Conservation (phyloP, 345 rosid genomes). For the Ceriops zippeliana region DNA sequence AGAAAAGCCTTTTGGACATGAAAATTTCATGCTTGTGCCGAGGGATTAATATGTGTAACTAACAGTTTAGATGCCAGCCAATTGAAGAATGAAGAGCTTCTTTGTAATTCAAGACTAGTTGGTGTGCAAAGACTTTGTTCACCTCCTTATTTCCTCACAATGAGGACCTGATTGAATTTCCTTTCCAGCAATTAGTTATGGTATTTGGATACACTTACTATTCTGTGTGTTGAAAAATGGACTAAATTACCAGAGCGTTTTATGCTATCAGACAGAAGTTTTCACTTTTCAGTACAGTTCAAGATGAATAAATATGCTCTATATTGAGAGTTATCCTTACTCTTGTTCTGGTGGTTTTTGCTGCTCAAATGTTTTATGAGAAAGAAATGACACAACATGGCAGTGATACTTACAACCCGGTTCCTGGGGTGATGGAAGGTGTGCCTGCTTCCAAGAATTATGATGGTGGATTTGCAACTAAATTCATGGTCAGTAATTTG, state of each 20-base stretch:
- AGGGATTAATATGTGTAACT: not conserved
- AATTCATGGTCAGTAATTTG: constrained; percentile 65
- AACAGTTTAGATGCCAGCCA: not conserved
- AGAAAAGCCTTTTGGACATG: not conserved
- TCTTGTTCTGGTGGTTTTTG: not conserved
- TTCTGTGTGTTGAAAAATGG: not conserved
- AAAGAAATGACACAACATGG: constrained; percentile 13
- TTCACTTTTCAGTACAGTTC: not conserved
- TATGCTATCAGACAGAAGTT: constrained; percentile 1
- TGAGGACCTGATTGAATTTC: too few relatives aligned
- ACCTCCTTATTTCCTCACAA: too few relatives aligned
- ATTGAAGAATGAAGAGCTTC: not conserved
- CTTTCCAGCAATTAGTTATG: too few relatives aligned
- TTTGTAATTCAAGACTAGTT: not conserved
- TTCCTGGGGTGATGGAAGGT: constrained; percentile 95
- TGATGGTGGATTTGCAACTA: constrained; percentile 71
- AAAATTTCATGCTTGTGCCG: not conserved
- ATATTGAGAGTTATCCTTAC: not conserved
- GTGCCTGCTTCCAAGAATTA: constrained; percentile 87
- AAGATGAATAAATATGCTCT: not conserved
- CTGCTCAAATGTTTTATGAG: constrained; percentile 6
- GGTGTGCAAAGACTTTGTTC: too few relatives aligned
- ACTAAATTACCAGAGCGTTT: not conserved
- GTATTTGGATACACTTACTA: too few relatives aligned
- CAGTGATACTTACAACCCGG: constrained; percentile 91